Evolutionary conservation across 2,329 filamentous ascomycete genomes (phyloP), one percentile per base, ranked within the genome.

Genomic region (Bipolaris oryzae): DNA sequence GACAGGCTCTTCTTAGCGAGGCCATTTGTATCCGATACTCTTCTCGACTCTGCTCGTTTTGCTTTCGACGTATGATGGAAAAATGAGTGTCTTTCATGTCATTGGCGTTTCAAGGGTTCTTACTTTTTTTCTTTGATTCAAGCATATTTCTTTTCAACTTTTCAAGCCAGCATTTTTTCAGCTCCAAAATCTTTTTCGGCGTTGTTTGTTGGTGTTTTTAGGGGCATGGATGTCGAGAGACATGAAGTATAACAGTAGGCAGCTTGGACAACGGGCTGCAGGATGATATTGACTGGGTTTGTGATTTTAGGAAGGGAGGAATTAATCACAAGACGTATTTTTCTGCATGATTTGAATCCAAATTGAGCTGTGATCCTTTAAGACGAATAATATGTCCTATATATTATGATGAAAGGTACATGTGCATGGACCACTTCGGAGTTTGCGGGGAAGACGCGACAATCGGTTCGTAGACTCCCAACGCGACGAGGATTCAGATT

Each of bases 11-110:
- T 50, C 55, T 52, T 37, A 62, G 43, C 56, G 56, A 64, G 60
- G 66, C 62, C 63, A 63, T 66, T 64, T 10, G 28, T 57, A 60
- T 61, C 48, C 57, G 62, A 57, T 50, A 57, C 28, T 37, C 42
- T 50, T 70, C 69, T 63, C 62, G 60, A 53, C 60, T 68, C 61
- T 72, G 70, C 69, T 74, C 69, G 55, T 74, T 75, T 53, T 53
- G 56, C 41, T 53, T 51, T 46, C 7, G 42, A 55, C 45, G 50
- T 54, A 62, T 50, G 57, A 59, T 67, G 64, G 58, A 66, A 50
- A 55, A 39, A 60, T 52, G 48, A 60, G 56, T 48, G 39, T 53
- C 55, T 55, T 52, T 60, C 48, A 61, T 54, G 47, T 57, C 56
- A 64, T 47, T 53, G 67, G 67, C 66, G 67, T 67, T 69, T 38